Percentiles rank a stretch among this genome's conserved stretches.
These are phyloP conservation scores for Phoenix roebelenii DNA, from an alignment of 176 grass and related monocot species.

Conservation along the genomic window DNA sequence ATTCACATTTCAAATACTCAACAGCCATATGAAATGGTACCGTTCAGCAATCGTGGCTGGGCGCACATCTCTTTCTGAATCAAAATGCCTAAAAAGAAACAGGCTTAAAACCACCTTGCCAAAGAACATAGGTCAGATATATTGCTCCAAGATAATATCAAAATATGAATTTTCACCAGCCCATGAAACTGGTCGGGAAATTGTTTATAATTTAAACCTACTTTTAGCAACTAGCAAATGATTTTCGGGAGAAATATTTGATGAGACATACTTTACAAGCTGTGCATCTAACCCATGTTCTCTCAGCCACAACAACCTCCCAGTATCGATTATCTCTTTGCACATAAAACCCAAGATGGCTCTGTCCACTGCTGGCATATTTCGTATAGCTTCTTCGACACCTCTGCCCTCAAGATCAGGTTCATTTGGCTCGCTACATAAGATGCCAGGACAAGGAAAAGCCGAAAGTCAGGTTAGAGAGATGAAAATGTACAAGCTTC, in stretches of 20 bases:
- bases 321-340: slow-evolving; percentile 71
- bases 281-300: slow-evolving; percentile 41
- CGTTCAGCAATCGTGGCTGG: too few species aligned
- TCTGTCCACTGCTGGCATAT: slow-evolving; percentile 43
- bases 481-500: too few species aligned
- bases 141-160: too few species aligned
- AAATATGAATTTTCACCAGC: too few species aligned
- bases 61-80: too few species aligned
- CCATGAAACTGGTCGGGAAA: neutral
- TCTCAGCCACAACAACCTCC: slow-evolving; percentile 52
- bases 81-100: too few species aligned
- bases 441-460: neutral
- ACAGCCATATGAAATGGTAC: too few species aligned
- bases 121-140: too few species aligned
- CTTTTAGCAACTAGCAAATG: slow-evolving; percentile 56
- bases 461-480: too few species aligned
- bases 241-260: slow-evolving; percentile 70
- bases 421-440: slow-evolving; percentile 20
- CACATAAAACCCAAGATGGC: slow-evolving; percentile 56
- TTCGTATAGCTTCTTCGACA: slow-evolving; percentile 41
- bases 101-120: too few species aligned
- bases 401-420: slow-evolving; percentile 15
- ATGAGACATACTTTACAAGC: slow-evolving; percentile 62
- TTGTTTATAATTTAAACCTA: slow-evolving; percentile 10
- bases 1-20: too few species aligned